Conservation (phyloP, 2,329 filamentous ascomycete species). For the Fusarium cicatricum region DNA sequence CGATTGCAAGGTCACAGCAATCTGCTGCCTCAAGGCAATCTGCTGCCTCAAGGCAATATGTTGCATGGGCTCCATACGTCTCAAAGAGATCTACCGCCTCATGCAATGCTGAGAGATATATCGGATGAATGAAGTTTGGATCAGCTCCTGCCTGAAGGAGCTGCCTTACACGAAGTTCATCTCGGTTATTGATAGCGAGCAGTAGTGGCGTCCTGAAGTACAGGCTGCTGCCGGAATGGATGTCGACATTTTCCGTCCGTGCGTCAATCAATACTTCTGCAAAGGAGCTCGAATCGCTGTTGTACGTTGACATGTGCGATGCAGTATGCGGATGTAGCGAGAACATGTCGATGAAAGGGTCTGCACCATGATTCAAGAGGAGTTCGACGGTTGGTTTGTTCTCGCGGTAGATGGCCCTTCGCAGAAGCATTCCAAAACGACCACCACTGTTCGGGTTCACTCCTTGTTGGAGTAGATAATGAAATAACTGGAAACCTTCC, state of each 20-base stretch:
- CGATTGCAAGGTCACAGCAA: constrained; percentile 32
- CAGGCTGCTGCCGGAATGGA: background rate
- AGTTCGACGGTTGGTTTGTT: background rate
- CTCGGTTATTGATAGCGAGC: background rate
- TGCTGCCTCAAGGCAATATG: background rate
- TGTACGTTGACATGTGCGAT: background rate
- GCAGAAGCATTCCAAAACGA: background rate
- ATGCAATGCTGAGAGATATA: too few species aligned
- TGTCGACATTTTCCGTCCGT: background rate
- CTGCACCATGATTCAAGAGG: background rate
- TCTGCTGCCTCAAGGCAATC: too few species aligned
- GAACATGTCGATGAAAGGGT: accelerated
- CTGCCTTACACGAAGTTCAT: too few species aligned
- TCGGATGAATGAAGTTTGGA: background rate
- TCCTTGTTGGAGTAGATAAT: background rate
- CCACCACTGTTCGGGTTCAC: accelerated
- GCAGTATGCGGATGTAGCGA: background rate
- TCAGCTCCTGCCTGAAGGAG: background rate
- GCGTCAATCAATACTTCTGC: accelerated
- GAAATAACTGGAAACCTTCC: accelerated
- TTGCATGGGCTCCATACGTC: background rate
- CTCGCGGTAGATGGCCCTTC: accelerated
- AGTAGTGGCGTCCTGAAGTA: background rate
- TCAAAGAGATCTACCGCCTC: too few species aligned
- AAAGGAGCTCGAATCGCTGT: accelerated